A percentile compares a stretch with the other conserved stretches of the same genome.
Conservation (phyloP, 148 eudicot species). For the Vaccinium macrocarpon region DNA sequence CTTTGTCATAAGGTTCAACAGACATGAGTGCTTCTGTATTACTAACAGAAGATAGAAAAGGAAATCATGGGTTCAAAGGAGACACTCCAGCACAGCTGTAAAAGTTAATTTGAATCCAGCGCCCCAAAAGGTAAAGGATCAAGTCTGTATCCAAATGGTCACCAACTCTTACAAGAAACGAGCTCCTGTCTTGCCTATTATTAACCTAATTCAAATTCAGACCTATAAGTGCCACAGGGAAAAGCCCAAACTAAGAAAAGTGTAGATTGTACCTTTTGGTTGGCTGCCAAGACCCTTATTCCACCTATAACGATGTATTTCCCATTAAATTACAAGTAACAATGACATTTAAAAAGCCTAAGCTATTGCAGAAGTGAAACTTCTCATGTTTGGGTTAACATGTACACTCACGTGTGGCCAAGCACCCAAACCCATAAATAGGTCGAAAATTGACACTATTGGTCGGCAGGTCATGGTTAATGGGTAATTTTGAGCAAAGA, state of each 20-base stretch:
- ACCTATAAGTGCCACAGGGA: background rate
- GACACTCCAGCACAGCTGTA: background rate
- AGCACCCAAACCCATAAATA: background rate
- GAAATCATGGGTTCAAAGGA: background rate
- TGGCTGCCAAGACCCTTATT: background rate
- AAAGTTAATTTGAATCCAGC: background rate
- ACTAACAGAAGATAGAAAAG: background rate
- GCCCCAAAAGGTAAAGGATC: background rate
- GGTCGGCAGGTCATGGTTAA: background rate
- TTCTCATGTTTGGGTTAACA: background rate
- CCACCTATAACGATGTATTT: background rate
- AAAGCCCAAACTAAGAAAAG: constrained; percentile 5
- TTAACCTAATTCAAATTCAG: background rate
- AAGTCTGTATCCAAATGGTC: background rate
- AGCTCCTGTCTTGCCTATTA: background rate
- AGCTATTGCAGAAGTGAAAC: background rate
- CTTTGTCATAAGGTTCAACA: background rate
- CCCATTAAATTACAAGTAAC: background rate
- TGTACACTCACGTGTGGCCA: background rate
- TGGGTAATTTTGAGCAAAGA: background rate
- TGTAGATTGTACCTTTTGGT: background rate
- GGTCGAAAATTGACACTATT: background rate
- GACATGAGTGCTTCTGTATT: background rate
- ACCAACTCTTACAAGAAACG: background rate
- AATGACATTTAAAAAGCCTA: background rate